phyloP scores from a whole-genome alignment of 208 protist species.

The Trypanosomatidae sp. region DNA sequence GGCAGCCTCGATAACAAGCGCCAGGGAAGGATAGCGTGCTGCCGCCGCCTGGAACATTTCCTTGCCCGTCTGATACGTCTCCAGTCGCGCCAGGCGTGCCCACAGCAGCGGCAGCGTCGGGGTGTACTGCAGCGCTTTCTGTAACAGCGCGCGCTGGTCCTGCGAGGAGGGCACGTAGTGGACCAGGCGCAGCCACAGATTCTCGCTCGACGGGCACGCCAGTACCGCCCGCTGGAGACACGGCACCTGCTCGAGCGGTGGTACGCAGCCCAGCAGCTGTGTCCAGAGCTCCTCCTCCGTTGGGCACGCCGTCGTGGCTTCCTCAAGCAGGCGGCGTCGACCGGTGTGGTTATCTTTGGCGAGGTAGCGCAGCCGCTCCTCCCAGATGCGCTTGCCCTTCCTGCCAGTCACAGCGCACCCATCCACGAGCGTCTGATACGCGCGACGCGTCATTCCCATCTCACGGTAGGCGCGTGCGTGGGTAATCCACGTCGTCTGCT shows the following conservation, averaged over 20 bases:
- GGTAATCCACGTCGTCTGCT: slow-evolving; percentile 86
- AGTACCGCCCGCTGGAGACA: slow-evolving; percentile 74
- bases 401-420: slow-evolving; percentile 64
- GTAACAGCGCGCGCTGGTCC: slow-evolving; percentile 67
- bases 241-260: slow-evolving; percentile 46
- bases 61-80: slow-evolving; percentile 53
- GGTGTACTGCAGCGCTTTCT: slow-evolving; percentile 56
- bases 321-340: slow-evolving; percentile 59
- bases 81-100: slow-evolving; percentile 65
- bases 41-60: slow-evolving; percentile 69
- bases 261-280: slow-evolving; percentile 48
- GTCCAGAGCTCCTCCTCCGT: slow-evolving; percentile 70
- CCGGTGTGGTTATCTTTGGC: slow-evolving; percentile 34
- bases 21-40: slow-evolving; percentile 56
- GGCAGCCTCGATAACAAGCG: slow-evolving; percentile 69
- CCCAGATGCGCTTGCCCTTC: slow-evolving; percentile 76
- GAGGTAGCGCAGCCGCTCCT: slow-evolving; percentile 56
- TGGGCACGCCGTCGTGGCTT: slow-evolving; percentile 59
- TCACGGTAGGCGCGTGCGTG: slow-evolving; percentile 70
- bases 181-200: slow-evolving; percentile 73
- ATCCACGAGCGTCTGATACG: slow-evolving; percentile 61
- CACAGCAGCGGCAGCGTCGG: slow-evolving; percentile 69
- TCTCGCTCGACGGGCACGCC: slow-evolving; percentile 67
- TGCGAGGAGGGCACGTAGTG: slow-evolving; percentile 32
- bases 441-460: slow-evolving; percentile 68